These are phyloP conservation scores for Aureobasidium sp. DNA, from an alignment of 2,329 filamentous ascomycete species.

Conservation along the genomic window DNA sequence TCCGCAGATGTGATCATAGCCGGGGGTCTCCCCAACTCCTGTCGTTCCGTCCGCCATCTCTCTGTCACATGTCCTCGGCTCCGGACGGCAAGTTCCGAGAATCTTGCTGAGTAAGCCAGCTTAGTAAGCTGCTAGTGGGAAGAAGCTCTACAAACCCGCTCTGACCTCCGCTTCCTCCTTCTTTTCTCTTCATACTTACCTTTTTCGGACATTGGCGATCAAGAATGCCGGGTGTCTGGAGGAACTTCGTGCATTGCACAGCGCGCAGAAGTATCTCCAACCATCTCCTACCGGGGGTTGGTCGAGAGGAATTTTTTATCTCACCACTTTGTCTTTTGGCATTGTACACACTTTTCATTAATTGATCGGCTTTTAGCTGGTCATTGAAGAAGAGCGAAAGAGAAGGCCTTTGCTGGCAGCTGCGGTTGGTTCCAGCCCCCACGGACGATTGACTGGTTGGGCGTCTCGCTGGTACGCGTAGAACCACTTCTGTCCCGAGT, in stretches of 20 bases:
- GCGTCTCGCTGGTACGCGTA: too few species aligned
- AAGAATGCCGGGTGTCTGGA: slow-evolving; percentile 1
- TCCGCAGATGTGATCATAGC: neutral
- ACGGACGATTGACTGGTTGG: too few species aligned
- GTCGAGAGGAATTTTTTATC: slow-evolving; percentile 5
- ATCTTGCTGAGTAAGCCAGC: neutral
- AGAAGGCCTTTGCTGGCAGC: too few species aligned
- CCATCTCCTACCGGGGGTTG: slow-evolving; percentile 12
- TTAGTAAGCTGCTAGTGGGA: too few species aligned
- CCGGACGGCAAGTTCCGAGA: neutral
- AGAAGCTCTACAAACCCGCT: too few species aligned
- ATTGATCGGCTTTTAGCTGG: neutral
- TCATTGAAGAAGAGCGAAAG: slow-evolving; percentile 11
- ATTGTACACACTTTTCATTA: slow-evolving; percentile 7
- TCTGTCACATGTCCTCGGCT: too few species aligned
- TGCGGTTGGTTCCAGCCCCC: too few species aligned
- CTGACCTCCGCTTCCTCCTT: too few species aligned
- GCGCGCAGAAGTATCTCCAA: slow-evolving; percentile 8
- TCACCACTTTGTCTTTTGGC: neutral
- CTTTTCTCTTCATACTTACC: slow-evolving; percentile 7
- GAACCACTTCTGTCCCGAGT: too few species aligned
- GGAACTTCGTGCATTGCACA: slow-evolving; percentile 14
- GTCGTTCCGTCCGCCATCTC: neutral
- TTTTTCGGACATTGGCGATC: slow-evolving; percentile 2
- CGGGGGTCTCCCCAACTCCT: neutral